Conservation (phyloP, 1,284 basidiomycete species). For the Sparassis latifolia region DNA sequence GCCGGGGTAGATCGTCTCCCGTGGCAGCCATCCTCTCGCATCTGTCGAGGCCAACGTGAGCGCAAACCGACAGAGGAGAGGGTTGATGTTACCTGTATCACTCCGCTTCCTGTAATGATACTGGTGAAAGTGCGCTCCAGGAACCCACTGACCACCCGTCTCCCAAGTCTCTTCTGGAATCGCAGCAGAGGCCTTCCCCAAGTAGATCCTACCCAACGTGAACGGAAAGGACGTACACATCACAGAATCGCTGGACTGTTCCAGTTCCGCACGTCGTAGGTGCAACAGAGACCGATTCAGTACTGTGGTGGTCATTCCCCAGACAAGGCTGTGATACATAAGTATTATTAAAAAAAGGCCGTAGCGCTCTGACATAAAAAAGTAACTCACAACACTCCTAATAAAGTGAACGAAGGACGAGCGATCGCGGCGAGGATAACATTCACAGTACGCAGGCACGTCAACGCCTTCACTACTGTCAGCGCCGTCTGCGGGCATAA, state of each 20-base stretch:
- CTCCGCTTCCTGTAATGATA: neutral
- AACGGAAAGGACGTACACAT: neutral
- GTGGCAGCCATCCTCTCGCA: too few relatives aligned
- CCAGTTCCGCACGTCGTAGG: constrained; percentile 14
- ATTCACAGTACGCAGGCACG: constrained; percentile 19
- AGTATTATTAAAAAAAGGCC: neutral
- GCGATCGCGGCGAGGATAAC: constrained; percentile 15
- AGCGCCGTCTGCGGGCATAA: neutral
- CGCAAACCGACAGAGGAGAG: too few relatives aligned
- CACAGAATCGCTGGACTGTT: neutral
- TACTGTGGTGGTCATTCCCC: constrained; percentile 18
- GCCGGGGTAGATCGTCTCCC: too few relatives aligned
- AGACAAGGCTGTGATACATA: constrained; percentile 17
- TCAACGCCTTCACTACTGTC: constrained; percentile 15
- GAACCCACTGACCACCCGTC: neutral
- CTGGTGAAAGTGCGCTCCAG: neutral
- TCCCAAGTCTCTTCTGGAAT: neutral
- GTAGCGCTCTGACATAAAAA: neutral
- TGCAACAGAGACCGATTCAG: constrained; percentile 19
- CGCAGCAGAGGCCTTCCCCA: too few relatives aligned
- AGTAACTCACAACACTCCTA: constrained; percentile 22
- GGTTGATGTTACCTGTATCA: too few relatives aligned
- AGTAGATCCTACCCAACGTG: too few relatives aligned
- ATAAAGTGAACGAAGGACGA: constrained; percentile 18
- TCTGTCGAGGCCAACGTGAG: too few relatives aligned